phyloP scores from a whole-genome alignment of 2,329 filamentous ascomycete species.

The Cordyceps farinosa region DNA sequence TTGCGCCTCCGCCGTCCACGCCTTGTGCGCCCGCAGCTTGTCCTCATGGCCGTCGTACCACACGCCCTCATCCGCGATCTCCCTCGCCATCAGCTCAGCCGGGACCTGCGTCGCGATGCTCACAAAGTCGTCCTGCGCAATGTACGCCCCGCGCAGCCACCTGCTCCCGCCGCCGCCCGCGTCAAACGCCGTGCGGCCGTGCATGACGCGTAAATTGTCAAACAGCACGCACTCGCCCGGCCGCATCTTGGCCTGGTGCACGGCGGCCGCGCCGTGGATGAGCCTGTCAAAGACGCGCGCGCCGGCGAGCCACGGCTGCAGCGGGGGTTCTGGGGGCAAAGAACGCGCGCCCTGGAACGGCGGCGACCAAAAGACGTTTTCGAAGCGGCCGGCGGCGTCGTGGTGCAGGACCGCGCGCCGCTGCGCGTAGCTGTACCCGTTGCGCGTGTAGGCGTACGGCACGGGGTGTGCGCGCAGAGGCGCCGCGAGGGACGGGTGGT shows the following conservation, averaged over 20 bases:
- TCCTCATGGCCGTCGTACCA: constrained; percentile 21
- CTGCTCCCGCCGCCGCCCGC: constrained; percentile 56
- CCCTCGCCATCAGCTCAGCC: constrained; percentile 23
- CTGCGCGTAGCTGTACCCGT: constrained; percentile 60
- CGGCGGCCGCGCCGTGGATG: constrained; percentile 54
- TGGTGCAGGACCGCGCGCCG: constrained; percentile 51
- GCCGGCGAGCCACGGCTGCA: constrained; percentile 44
- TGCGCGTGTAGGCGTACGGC: constrained; percentile 67
- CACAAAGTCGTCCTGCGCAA: constrained; percentile 52
- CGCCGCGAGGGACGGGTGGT: not conserved
- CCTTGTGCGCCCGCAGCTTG: constrained; percentile 24
- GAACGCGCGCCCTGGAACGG: constrained; percentile 67
- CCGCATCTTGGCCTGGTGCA: constrained; percentile 69
- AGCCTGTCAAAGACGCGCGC: constrained; percentile 53
- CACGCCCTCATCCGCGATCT: constrained; percentile 25
- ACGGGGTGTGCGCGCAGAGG: constrained; percentile 45
- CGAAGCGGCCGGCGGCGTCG: constrained; percentile 22
- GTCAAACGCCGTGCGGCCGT: constrained; percentile 77
- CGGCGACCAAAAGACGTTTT: constrained; percentile 61
- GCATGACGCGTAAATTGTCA: constrained; percentile 79
- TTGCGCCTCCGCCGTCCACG: constrained; percentile 20
- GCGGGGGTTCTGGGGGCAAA: constrained; percentile 27
- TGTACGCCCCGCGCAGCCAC: constrained; percentile 84
- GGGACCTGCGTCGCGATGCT: constrained; percentile 35
- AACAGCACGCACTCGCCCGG: constrained; percentile 92